Evolutionary conservation across 1,139 yeast species (phyloP).

Genomic region (Geotrichum bryndzae): DNA sequence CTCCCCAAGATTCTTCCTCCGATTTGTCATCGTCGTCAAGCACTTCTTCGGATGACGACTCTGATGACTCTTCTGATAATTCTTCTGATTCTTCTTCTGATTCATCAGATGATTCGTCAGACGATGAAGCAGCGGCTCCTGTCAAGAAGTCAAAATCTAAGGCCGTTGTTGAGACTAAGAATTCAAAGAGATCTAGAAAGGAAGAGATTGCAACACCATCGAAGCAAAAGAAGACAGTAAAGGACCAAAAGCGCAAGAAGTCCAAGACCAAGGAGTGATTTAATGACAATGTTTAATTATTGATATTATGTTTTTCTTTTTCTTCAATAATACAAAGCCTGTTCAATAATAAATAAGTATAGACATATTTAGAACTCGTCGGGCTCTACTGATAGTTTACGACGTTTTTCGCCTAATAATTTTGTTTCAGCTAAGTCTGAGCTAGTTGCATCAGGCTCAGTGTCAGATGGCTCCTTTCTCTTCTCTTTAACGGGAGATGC

Average conservation of each 20-base stretch:
- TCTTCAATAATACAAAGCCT: neutral
- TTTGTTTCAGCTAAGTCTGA: conserved; percentile 1
- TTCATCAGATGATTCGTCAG: conserved; percentile 1
- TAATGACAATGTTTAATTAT: neutral
- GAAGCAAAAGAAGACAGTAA: conserved; percentile 13
- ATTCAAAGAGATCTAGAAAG: neutral
- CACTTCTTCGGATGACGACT: neutral
- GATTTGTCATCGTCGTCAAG: neutral
- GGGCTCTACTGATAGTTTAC: conserved; percentile 8
- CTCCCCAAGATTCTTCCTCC: neutral
- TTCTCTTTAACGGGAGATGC: neutral
- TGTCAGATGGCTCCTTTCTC: neutral
- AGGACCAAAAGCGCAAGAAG: conserved; percentile 12
- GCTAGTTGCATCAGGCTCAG: neutral
- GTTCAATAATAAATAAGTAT: neutral
- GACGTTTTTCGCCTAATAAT: conserved; percentile 14
- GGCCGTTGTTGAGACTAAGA: neutral
- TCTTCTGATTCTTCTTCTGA: neutral
- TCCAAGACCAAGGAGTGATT: neutral
- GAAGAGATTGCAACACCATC: neutral
- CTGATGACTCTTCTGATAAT: neutral
- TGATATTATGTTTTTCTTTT: neutral
- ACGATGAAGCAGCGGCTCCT: neutral
- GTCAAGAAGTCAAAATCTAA: neutral
- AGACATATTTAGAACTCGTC: neutral